phyloP scores from a whole-genome alignment of 2,329 filamentous ascomycete species.

The Mollisiaceae sp. region DNA sequence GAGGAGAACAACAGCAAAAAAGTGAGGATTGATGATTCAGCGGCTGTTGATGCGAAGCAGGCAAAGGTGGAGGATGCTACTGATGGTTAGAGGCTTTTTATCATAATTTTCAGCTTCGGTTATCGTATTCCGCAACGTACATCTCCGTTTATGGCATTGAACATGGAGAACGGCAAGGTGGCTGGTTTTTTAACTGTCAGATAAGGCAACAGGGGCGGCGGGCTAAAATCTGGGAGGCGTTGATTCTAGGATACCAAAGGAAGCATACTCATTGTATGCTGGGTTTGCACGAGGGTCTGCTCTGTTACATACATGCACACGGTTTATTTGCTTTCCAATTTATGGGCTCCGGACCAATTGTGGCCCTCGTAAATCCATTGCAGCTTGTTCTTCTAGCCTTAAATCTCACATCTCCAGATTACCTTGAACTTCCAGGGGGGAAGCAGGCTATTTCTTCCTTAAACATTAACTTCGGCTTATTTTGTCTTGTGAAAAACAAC shows the following conservation, averaged over 20 bases:
- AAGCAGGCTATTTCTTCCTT: not conserved
- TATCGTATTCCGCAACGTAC: not conserved
- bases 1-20: constrained; percentile 42
- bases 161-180: no score
- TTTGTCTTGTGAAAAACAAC: no score
- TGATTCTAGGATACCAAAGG: constrained; percentile 24
- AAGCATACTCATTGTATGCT: constrained; percentile 12
- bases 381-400: not conserved
- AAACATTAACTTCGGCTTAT: no score
- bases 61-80: constrained; percentile 38
- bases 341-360: not conserved
- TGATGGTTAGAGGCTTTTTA: constrained; percentile 9
- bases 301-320: constrained; percentile 14
- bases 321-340: not conserved
- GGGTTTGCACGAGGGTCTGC: constrained; percentile 12
- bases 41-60: constrained; percentile 36
- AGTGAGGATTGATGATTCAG: constrained; percentile 33
- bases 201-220: constrained; percentile 12
- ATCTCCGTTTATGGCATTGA: not conserved
- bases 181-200: not conserved
- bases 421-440: not conserved
- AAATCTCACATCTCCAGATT: not conserved
- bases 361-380: not conserved
- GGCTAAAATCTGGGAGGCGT: constrained; percentile 7
- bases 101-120: no score